Evolutionary conservation across 2,329 filamentous ascomycete genomes (phyloP).

Genomic region (Colletotrichum scovillei): DNA sequence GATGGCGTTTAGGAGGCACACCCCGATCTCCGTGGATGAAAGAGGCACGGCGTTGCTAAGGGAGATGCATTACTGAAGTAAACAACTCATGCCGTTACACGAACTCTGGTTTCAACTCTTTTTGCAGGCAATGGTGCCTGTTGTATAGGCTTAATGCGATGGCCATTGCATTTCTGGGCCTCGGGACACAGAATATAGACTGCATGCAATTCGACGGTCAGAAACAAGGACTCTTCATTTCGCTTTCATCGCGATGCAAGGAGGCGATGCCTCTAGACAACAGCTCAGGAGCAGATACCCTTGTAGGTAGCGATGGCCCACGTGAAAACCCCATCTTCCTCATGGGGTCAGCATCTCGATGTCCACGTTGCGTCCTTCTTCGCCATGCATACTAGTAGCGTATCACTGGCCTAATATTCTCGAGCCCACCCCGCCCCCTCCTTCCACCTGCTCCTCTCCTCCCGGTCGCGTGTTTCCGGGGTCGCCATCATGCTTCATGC

Average conservation of each 20-base stretch:
- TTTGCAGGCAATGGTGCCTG: conserved; percentile 23
- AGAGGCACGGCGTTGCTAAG: conserved; percentile 23
- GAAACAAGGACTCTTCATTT: neutral
- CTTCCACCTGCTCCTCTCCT: neutral
- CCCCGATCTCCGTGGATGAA: conserved; percentile 17
- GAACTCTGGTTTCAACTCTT: conserved; percentile 24
- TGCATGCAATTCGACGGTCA: conserved; percentile 34
- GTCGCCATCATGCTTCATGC: neutral
- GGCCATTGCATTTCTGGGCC: conserved; percentile 29
- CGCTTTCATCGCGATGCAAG: too few species aligned
- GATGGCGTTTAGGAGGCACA: conserved; percentile 33
- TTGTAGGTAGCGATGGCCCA: neutral
- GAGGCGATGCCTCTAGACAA: neutral
- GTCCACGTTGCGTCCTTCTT: neutral
- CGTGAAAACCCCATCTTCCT: neutral
- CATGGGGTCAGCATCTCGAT: neutral
- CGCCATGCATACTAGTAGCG: neutral
- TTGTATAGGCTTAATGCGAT: conserved; percentile 29
- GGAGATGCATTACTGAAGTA: conserved; percentile 25
- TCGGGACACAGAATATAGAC: conserved; percentile 31
- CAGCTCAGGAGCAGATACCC: too few species aligned
- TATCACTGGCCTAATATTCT: neutral
- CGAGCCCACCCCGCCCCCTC: neutral
- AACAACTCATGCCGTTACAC: conserved; percentile 27
- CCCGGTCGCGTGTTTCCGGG: neutral